These are phyloP conservation scores for Sporisorium iseilematis-ciliati DNA, from an alignment of 1,284 basidiomycete species.

Conservation along the genomic window DNA sequence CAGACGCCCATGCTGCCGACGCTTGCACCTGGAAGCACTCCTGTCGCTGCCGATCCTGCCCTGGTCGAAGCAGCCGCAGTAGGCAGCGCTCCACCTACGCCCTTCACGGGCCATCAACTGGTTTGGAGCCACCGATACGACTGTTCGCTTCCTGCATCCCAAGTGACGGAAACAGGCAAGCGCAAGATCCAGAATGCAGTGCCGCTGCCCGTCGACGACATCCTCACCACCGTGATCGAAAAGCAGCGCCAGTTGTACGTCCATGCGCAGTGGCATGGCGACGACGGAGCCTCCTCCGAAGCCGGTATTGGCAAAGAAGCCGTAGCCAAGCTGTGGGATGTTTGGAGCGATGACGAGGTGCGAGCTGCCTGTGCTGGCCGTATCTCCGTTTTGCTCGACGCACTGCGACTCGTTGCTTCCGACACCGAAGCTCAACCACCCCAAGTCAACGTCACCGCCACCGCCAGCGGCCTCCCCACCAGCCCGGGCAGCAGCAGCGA, in stretches of 20 bases:
- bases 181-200: slow-evolving; percentile 37
- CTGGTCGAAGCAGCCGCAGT: slow-evolving; percentile 2
- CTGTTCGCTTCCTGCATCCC: slow-evolving; percentile 20
- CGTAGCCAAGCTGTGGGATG: slow-evolving; percentile 40
- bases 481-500: slow-evolving; percentile 3
- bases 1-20: slow-evolving; percentile 21
- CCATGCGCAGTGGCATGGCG: slow-evolving; percentile 42
- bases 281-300: slow-evolving; percentile 25
- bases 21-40: background rate
- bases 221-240: slow-evolving; percentile 27
- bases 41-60: background rate
- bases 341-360: slow-evolving; percentile 43
- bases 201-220: slow-evolving; percentile 34
- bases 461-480: slow-evolving; percentile 15
- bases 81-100: slow-evolving; percentile 30
- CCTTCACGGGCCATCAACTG: slow-evolving; percentile 38
- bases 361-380: slow-evolving; percentile 39
- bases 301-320: slow-evolving; percentile 26
- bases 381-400: slow-evolving; percentile 29
- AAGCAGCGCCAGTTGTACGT: slow-evolving; percentile 50
- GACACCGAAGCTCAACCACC: slow-evolving; percentile 4
- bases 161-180: slow-evolving; percentile 34
- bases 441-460: background rate
- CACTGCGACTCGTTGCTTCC: slow-evolving; percentile 34
- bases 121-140: slow-evolving; percentile 48